Percentiles rank a stretch among this genome's conserved stretches.
These are phyloP conservation scores for Sechiopsis laciniata DNA, from an alignment of 306 rosid genomes.

Conservation along the genomic window DNA sequence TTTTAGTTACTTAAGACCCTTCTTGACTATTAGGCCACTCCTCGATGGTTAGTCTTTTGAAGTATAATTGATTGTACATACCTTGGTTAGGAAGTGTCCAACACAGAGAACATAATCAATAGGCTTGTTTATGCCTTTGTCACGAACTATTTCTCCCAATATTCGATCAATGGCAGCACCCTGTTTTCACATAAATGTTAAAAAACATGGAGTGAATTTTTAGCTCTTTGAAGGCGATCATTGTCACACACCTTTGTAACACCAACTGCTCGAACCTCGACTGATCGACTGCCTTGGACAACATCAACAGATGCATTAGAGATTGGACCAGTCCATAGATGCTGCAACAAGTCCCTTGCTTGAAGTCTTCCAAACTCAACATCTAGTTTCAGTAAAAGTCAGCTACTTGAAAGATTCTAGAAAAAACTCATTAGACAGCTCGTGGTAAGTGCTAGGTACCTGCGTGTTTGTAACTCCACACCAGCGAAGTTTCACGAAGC, in stretches of 20 bases:
- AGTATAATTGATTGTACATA: no score
- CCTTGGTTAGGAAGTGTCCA: slow-evolving; percentile 83
- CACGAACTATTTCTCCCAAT: slow-evolving; percentile 77
- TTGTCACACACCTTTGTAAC: slow-evolving; percentile 65
- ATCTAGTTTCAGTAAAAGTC: slow-evolving; percentile 36
- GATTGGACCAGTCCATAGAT: slow-evolving; percentile 94
- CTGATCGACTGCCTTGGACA: slow-evolving; percentile 82
- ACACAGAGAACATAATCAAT: slow-evolving; percentile 84
- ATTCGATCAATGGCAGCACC: slow-evolving; percentile 95
- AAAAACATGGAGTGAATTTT: no score
- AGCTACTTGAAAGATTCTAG: slow-evolving; percentile 4
- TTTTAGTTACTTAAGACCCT: no score
- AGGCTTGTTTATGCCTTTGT: slow-evolving; percentile 75
- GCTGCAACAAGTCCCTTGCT: slow-evolving; percentile 94
- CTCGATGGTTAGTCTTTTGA: no score
- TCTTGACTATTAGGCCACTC: no score
- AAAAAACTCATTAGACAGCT: neutral
- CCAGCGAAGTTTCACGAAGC: slow-evolving; percentile 71
- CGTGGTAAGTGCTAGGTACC: slow-evolving; percentile 32
- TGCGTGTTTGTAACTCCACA: slow-evolving; percentile 92
- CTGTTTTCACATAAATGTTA: slow-evolving; percentile 19
- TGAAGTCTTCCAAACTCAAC: slow-evolving; percentile 94
- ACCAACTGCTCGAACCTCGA: slow-evolving; percentile 94
- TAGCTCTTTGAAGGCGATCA: no score
- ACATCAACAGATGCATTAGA: slow-evolving; percentile 94